A percentile compares a stretch with the other conserved stretches of the same genome.
phyloP scores from a whole-genome alignment of 1,139 yeast species.

The Yamadazyma pseudoaaseri region DNA sequence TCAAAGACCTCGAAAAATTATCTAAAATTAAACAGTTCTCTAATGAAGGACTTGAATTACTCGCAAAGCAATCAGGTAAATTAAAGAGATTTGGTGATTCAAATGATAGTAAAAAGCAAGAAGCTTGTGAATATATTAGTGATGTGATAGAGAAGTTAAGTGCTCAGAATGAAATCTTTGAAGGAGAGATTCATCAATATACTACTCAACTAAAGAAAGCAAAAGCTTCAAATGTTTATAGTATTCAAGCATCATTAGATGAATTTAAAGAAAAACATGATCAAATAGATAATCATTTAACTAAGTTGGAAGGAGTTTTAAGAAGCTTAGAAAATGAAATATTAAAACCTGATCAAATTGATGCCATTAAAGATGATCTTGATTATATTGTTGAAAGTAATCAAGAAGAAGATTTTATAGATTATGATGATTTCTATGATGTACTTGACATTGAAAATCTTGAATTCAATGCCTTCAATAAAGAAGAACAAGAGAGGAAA shows the following conservation, averaged over 20 bases:
- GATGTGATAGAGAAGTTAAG: constrained; percentile 79
- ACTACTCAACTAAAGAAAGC: constrained; percentile 48
- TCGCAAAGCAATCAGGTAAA: constrained; percentile 40
- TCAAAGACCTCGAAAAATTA: constrained; percentile 90
- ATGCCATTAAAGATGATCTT: constrained; percentile 84
- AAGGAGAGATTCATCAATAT: constrained; percentile 69
- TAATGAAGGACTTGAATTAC: constrained; percentile 84
- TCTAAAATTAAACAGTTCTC: constrained; percentile 96
- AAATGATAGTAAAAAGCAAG: constrained; percentile 72
- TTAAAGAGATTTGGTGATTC: constrained; percentile 55
- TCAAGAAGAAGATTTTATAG: constrained; percentile 94
- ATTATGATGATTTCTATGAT: constrained; percentile 92
- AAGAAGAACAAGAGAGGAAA: constrained; percentile 18
- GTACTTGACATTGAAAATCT: constrained; percentile 71
- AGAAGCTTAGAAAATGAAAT: constrained; percentile 81
- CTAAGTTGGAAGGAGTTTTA: constrained; percentile 73
- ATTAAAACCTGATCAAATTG: constrained; percentile 77
- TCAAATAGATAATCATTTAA: constrained; percentile 78
- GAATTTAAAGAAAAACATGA: constrained; percentile 66
- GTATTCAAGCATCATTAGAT: constrained; percentile 51
- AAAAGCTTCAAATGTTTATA: constrained; percentile 36
- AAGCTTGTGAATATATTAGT: constrained; percentile 69
- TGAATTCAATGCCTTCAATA: constrained; percentile 26
- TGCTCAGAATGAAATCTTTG: constrained; percentile 76
- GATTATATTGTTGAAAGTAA: constrained; percentile 93